Evolutionary conservation across 805 yeast species (phyloP), one percentile per base, ranked within the genome.

Genomic region (Cyberlindnera nakhonratchasimensis): DNA sequence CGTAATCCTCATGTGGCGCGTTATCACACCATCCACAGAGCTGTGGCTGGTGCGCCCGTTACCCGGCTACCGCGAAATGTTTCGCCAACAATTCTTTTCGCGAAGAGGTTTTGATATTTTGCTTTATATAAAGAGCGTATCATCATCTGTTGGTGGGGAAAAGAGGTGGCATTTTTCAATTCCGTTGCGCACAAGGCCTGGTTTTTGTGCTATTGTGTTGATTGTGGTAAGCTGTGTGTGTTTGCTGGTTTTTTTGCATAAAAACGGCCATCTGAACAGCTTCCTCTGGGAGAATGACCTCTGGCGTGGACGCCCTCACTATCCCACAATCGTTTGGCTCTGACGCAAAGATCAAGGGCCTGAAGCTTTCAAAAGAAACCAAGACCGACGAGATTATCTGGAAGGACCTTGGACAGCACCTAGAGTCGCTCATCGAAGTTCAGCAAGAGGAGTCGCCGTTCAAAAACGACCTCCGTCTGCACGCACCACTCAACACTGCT

Each of bases 401-500:
- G 66, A 54, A 62, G 46, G 65, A 62, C 39, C 47, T 62, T 10
- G 66, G 64, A 3, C 58, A 53, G 29, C 58, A 57, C 40, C 46
- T 62, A 17, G 66, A 62, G 29, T 43, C 48, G 2, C 37, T 61
- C n/a, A 45, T 45, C 3, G 59, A 53, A 24, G 20, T 37, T 21
- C 38, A 35, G 10, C 19, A 24, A 18, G 40, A 24, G 4, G 24
- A 43, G 2, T 44, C 55, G 8, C 41, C 37, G 14, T 51, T 52
- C 38, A 56, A 54, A 43, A 50, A 55, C 41, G 48, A 51, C 19
- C 30, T 55, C 5, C 45, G 47, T 10, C 42, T 48, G 8, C 46
- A 46, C 6, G 61, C 61, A 36, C 76, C 77, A 4, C 55, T 75
- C 18, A 54, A 54, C 12, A 59, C 61, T 11, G 67, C 70, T 1